These are phyloP conservation scores for Xylaria sp. DNA, from an alignment of 2,329 filamentous ascomycete species.

Conservation along the genomic window DNA sequence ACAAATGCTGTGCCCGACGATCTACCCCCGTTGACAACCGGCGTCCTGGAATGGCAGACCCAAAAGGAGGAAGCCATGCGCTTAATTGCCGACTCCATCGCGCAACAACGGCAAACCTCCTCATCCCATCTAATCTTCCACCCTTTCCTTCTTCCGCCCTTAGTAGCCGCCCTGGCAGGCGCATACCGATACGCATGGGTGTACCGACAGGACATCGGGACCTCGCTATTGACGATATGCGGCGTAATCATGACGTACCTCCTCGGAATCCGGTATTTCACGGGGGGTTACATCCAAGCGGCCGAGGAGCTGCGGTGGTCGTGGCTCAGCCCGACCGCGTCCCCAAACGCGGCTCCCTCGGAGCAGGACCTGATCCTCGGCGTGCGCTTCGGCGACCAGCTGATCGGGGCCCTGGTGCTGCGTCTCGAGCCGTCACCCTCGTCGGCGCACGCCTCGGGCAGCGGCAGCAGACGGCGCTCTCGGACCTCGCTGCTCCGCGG, in stretches of 20 bases:
- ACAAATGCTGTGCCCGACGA: constrained; percentile 58
- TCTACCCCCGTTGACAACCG: constrained; percentile 73
- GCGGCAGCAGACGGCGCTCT: constrained; percentile 40
- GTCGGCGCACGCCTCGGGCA: constrained; percentile 31
- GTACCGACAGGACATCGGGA: constrained; percentile 59
- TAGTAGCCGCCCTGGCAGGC: constrained; percentile 57
- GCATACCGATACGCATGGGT: constrained; percentile 54
- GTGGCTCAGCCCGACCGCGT: constrained; percentile 63
- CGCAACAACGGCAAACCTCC: constrained; percentile 80
- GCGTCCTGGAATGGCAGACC: constrained; percentile 62
- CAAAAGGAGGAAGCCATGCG: constrained; percentile 76
- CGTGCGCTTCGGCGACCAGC: constrained; percentile 72
- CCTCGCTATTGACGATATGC: constrained; percentile 67
- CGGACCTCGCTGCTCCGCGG: constrained; percentile 58
- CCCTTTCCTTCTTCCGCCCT: constrained; percentile 62
- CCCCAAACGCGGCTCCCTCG: constrained; percentile 29
- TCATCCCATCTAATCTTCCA: constrained; percentile 72
- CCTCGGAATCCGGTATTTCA: constrained; percentile 68
- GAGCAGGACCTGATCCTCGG: constrained; percentile 70
- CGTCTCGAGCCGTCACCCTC: constrained; percentile 64
- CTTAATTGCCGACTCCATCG: constrained; percentile 82
- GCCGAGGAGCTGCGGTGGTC: constrained; percentile 71
- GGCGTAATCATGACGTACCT: constrained; percentile 73
- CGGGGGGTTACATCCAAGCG: constrained; percentile 69
- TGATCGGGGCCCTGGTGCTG: constrained; percentile 78